phyloP scores from a whole-genome alignment of 208 protist species.

The Trypanosoma brucei region DNA sequence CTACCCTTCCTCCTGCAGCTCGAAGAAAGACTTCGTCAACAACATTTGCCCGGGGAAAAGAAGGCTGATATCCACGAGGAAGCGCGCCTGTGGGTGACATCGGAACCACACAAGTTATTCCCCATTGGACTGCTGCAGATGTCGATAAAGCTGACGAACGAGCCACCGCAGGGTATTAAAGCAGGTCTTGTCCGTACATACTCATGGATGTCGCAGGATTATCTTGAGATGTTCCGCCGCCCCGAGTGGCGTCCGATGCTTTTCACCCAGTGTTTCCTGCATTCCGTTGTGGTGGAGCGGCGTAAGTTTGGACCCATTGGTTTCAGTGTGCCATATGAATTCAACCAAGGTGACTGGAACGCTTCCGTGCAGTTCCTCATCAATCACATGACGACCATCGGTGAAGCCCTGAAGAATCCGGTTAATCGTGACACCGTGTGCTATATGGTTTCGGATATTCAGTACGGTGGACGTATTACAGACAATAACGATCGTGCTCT shows the following conservation, averaged over 20 bases:
- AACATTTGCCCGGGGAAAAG: constrained; percentile 77
- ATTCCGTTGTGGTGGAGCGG: constrained; percentile 96
- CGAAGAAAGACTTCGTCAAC: constrained; percentile 83
- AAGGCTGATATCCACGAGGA: constrained; percentile 86
- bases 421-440: constrained; percentile 92
- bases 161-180: constrained; percentile 96
- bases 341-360: constrained; percentile 97
- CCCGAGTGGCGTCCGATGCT: constrained; percentile 95
- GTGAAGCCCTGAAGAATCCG: constrained; percentile 90
- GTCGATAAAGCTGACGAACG: constrained; percentile 98
- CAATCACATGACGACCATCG: constrained; percentile 97
- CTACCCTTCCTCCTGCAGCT: constrained; percentile 90
- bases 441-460: constrained; percentile 98
- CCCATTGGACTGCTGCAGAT: constrained; percentile 96
- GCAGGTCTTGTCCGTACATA: constrained; percentile 95
- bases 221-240: constrained; percentile 94
- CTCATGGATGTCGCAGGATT: constrained; percentile 95
- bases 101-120: constrained; percentile 92
- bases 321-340: constrained; percentile 98
- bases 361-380: constrained; percentile 96
- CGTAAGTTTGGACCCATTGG: constrained; percentile 98
- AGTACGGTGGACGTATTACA: constrained; percentile 98
- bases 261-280: constrained; percentile 96
- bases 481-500: constrained; percentile 97
- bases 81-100: constrained; percentile 95